Evolutionary conservation across 2,329 filamentous ascomycete species (phyloP).

Genomic region (Fusarium metavorans): DNA sequence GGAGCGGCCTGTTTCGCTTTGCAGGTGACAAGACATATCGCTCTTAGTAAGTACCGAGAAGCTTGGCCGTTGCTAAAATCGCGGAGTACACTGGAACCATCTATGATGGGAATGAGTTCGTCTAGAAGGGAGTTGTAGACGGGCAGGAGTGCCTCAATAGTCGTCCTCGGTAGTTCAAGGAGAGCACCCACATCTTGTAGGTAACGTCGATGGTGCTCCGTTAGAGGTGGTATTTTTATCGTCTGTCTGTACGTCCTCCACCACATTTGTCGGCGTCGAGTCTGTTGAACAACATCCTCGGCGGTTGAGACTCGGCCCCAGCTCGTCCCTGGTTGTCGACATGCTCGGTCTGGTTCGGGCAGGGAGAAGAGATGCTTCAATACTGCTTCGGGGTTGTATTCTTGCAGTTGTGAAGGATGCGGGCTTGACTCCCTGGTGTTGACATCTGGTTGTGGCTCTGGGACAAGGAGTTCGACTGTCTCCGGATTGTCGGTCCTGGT

Average conservation of each 20-base stretch:
- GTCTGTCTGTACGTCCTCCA: conserved; percentile 13
- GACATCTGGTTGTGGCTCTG: background rate
- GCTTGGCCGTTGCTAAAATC: conserved; percentile 28
- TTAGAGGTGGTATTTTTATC: background rate
- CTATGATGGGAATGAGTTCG: conserved; percentile 21
- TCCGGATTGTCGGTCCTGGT: background rate
- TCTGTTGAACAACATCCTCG: background rate
- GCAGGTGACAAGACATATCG: conserved; percentile 42
- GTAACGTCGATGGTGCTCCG: conserved; percentile 16
- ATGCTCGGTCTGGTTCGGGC: background rate
- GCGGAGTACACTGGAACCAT: conserved; percentile 10
- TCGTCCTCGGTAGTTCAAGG: conserved; percentile 19
- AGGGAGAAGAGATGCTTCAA: conserved; percentile 8
- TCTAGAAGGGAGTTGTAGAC: conserved; percentile 22
- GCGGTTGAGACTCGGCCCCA: background rate
- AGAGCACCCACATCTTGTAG: conserved; percentile 12
- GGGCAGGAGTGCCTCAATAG: conserved; percentile 13
- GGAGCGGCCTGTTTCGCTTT: conserved; percentile 41
- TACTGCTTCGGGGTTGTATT: conserved; percentile 23
- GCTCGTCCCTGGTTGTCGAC: background rate
- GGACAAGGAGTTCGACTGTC: background rate
- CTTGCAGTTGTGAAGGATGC: background rate
- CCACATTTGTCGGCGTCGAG: conserved; percentile 9
- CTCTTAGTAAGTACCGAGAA: conserved; percentile 35
- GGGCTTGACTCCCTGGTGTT: conserved; percentile 8